A percentile compares a stretch with the other conserved stretches of the same genome.
phyloP scores from a whole-genome alignment of 352 stramenopile species.

The Salisapilia sapeloensis region DNA sequence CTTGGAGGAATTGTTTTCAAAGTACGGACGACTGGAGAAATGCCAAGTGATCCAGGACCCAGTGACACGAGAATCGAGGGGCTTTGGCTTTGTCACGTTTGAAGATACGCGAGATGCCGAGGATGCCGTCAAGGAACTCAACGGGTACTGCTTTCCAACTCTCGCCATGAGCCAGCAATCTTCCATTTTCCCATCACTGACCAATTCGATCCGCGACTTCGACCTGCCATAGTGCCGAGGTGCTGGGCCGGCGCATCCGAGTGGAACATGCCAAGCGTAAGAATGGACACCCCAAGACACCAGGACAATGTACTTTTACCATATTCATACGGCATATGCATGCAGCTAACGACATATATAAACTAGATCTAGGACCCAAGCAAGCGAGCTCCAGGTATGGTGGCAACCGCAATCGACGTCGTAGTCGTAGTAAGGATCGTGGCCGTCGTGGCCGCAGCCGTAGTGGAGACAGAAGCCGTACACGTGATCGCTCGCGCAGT shows the following conservation, averaged over 20 bases:
- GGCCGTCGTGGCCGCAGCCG: constrained; percentile 9
- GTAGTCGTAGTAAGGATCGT: constrained; percentile 9
- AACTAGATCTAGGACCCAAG: constrained; percentile 43
- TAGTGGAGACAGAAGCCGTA: constrained; percentile 24
- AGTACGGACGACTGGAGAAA: constrained; percentile 56
- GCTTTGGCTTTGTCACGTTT: constrained; percentile 64
- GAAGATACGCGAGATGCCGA: constrained; percentile 60
- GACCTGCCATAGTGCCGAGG: constrained; percentile 31
- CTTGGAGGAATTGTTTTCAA: constrained; percentile 49
- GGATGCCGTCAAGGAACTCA: constrained; percentile 63
- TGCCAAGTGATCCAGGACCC: constrained; percentile 73
- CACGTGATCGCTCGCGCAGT: constrained; percentile 22
- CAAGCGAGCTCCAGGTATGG: constrained; percentile 66
- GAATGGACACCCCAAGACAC: constrained; percentile 68
- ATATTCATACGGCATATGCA: constrained; percentile 3
- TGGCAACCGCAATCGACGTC: constrained; percentile 4
- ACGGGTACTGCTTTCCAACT: constrained; percentile 27
- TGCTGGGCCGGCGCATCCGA: constrained; percentile 48
- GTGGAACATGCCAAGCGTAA: constrained; percentile 72
- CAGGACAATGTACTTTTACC: constrained; percentile 69
- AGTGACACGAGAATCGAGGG: constrained; percentile 51
- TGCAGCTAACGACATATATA: neutral
- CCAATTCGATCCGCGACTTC: neutral
- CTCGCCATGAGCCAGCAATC: no score
- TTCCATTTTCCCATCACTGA: constrained; percentile 1